These are phyloP conservation scores for Paramecium primaurelia DNA, from an alignment of 73 alveolate genomes.

Conservation along the genomic window DNA sequence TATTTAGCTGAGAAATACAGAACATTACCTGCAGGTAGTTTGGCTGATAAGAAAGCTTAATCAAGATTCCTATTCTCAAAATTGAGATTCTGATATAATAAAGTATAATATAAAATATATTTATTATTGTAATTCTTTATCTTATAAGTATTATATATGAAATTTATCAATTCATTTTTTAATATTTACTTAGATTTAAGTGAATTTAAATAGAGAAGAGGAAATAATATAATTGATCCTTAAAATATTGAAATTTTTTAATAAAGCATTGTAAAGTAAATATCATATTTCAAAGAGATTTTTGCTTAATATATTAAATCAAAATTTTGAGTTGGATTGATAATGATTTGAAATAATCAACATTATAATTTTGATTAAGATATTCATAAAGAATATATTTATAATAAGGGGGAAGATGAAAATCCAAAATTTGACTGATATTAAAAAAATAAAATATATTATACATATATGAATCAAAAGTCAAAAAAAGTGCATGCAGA, in stretches of 20 bases:
- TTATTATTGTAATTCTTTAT: not conserved
- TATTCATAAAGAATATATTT: not conserved
- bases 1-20: conserved; percentile 57
- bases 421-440: not conserved
- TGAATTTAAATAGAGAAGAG: not conserved
- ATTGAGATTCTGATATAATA: conserved; percentile 60
- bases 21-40: conserved; percentile 48
- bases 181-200: too few species aligned
- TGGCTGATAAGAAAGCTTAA: conserved; percentile 55
- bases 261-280: not conserved
- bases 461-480: not conserved
- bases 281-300: not conserved
- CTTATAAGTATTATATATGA: not conserved
- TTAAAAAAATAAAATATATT: not conserved
- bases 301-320: not conserved
- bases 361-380: not conserved
- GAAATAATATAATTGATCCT: not conserved
- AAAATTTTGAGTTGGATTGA: not conserved
- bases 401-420: not conserved
- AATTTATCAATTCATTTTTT: not conserved
- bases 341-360: not conserved
- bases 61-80: conserved; percentile 63
- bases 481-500: not conserved
- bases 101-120: not conserved
- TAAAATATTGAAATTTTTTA: not conserved